Evolutionary conservation across 495 filamentous ascomycete species (phyloP).

Genomic region (Lindgomyces ingoldianus): DNA sequence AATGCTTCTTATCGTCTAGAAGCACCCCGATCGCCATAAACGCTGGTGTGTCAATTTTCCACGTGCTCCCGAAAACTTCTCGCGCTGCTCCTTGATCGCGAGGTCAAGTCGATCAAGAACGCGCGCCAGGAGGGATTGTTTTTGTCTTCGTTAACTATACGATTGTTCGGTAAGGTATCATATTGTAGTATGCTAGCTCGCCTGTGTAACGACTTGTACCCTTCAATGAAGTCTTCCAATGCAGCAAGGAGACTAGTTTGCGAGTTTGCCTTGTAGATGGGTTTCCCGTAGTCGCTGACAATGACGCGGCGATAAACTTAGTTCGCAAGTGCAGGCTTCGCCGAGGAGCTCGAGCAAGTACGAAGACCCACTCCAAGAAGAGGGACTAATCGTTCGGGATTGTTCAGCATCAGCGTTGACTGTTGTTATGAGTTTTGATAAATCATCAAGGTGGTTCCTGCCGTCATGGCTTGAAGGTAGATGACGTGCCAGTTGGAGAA

Average conservation of each 20-base stretch:
- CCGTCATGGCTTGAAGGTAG: too few species aligned
- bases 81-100: too few species aligned
- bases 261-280: constrained; percentile 50
- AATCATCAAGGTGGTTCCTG: too few species aligned
- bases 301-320: constrained; percentile 50
- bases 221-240: constrained; percentile 42
- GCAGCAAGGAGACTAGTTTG: constrained; percentile 43
- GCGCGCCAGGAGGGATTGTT: constrained; percentile 38
- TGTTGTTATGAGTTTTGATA: too few species aligned
- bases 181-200: constrained; percentile 43
- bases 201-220: constrained; percentile 42
- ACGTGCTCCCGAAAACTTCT: constrained; percentile 44
- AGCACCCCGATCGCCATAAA: constrained; percentile 50
- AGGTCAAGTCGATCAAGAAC: constrained; percentile 52
- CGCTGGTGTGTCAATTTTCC: constrained; percentile 49
- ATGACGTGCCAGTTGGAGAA: too few species aligned
- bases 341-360: constrained; percentile 43
- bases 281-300: constrained; percentile 47
- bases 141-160: constrained; percentile 48
- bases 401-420: too few species aligned
- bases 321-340: constrained; percentile 42
- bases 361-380: too few species aligned
- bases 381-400: too few species aligned
- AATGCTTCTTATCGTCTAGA: constrained; percentile 45
- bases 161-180: constrained; percentile 47